Evolutionary conservation across 2,329 filamentous ascomycete genomes (phyloP), one percentile per base, ranked within the genome.

Genomic region (Xylaria sp.): DNA sequence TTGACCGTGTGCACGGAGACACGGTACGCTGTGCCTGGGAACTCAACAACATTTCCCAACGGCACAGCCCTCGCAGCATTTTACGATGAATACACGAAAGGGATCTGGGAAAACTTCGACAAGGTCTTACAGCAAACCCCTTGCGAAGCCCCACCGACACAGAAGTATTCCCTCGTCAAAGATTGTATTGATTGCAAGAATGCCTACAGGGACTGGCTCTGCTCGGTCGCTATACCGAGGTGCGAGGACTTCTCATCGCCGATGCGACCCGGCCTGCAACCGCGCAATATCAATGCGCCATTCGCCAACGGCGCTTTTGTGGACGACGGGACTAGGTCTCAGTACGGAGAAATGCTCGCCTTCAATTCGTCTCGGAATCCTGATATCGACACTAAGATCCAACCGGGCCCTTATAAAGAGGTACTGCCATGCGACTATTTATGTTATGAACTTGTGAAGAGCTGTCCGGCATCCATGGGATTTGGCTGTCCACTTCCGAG

Each of bases 181-280:
- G 83, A 75, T 66, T 99, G 94, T 78, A 74, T 78, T 49, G 83
- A 95, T 73, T 99, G 94, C 75, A 83, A 79, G 13, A 70, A 72
- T 0, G 91, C 91, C 7, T 99, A 99, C 81, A 97, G 95, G 73
- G 80, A 86, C 69, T 99, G 94, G 94, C 86, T 99, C 18, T 99
- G 94, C 77, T 89, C 91, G 23, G 92, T 97, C 34, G 89, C 86
- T 13, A 94, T 99, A 63, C 94, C 94, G 1, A 89, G 92, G 35
- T 99, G 94, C 77, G 88, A 91, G 69, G 93, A 97, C 75, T 94
- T 90, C 68, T 83, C 81, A 1, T 77, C 79, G 11, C 56, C 78
- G 1, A 73, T 79, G 64, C 75, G 74, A 9, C 1, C 39, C 0
- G 85, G 77, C 69, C 80, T 91, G 2, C 83, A 86, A 61, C 78